Base-by-base conservation (phyloP, 2,329 filamentous ascomycete species). In the Paecilomyces sp. region DNA sequence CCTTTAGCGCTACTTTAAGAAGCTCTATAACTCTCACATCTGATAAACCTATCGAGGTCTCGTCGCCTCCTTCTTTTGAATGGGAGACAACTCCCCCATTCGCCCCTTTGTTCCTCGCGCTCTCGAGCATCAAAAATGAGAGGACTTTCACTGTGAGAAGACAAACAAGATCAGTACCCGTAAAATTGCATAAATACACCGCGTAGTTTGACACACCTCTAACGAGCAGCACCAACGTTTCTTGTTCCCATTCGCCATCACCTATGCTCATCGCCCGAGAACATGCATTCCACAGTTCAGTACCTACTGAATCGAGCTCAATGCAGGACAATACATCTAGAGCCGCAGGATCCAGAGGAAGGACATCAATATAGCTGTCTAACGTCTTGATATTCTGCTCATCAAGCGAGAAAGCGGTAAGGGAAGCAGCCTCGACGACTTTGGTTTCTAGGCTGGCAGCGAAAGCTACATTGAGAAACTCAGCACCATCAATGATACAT, bases 91-190 rank as follows among this genome's bases (percentile, higher is more conserved):
- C 12, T 8, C n/a, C 7, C 13, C 22, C 30, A n/a, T 55, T 56
- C 33, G 15, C 60, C 5, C 54, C 57, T 3, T 60, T 62, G 24
- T 57, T 63, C 15, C 63, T 58, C 60, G 83, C 83, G 52, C 83
- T 76, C 52, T 88, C 85, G 13, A 96, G 77, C 59, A 93, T 73
- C 13, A 87, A 75, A 67, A 90, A 91, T 0, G 89, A 83, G 65
- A 92, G 82, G 4, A 78, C 75, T 47, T 82, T 80, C 4, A 82
- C 73, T 70, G 74, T n/a, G 13, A 6, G 41, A 28, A 41, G 57
- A 28, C 41, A 33, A 4, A 33, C 8, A 12, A 33, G 5, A 7
- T 33, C 31, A 33, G 31, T 33, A 9, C 5, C 31, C 2, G 1
- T 12, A 9, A 33, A 9, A 7, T 12, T 33, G 31, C 31, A 33